Evolutionary conservation across 495 filamentous ascomycete species (phyloP), one percentile per base, ranked within the genome.

Genomic region (Talaromyces thailandensis): DNA sequence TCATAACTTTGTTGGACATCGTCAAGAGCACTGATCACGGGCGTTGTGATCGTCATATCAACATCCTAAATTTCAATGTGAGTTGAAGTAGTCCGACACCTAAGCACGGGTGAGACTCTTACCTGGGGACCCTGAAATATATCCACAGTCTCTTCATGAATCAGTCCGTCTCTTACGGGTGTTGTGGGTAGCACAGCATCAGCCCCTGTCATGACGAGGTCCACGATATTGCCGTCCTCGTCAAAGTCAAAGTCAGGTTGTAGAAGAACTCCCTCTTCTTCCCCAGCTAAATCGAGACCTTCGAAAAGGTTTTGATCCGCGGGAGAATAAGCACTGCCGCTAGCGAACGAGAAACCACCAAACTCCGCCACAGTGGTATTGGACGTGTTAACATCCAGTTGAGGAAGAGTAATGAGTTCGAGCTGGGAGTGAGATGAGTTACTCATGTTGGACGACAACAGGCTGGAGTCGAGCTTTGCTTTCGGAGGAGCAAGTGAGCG

Each of bases 171-270:
- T 18, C 28, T 23, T 4, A 65, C 9, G 11, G 45, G 61, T 6
- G 26, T 28, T 57, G 81, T 79, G 18, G 65, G 69, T 79, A 50
- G 64, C 64, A 60, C 69, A 26, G n/a, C 70, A 66, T 24, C 31
- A 11, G 32, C 23, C n/a, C 61, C 45, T 28, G 40, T 18, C 43
- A 58, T 29, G 3, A 65, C 70, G 48, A 79, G 71, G 58, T 76
- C 75, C 25, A 74, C 64, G 26, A 89, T 72, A 67, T 86, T 84
- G 0, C 87, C 88, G 50, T 88, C 78, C 43, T 80, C 82, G 64
- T 88, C 85, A 62, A 90, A 84, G 25, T 77, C 80, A 65, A 89
- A 88, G 59, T 85, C 87, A 31, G 81, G 79, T 25, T 88, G 82
- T n/a, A 85, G 75, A 6, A 85, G 71, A 29, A 83, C 73, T 18